Percentiles rank a stretch among this genome's conserved stretches.
Evolutionary conservation across 176 grass and related monocot species (phyloP).

Genomic region (bread wheat (Triticum aestivum)): DNA sequence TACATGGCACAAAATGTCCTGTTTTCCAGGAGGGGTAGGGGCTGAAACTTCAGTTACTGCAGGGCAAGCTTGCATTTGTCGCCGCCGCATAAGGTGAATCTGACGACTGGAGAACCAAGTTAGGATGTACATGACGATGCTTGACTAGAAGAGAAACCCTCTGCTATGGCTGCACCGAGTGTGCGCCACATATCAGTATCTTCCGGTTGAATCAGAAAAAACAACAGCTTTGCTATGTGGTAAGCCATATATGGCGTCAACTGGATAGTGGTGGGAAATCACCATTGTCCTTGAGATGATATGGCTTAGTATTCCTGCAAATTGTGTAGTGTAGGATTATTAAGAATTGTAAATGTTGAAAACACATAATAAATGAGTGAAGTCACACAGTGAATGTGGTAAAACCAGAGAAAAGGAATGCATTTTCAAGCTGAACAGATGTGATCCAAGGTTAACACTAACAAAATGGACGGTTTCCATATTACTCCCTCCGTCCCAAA

Average conservation of each 20-base stretch:
- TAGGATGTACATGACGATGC: slow-evolving; percentile 19
- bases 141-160: slow-evolving; percentile 2
- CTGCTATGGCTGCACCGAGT: neutral
- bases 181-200: neutral
- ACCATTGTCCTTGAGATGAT: slow-evolving; percentile 72
- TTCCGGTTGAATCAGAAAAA: slow-evolving; percentile 5
- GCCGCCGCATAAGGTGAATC: neutral
- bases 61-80: neutral
- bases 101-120: neutral
- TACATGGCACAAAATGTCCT: slow-evolving; percentile 2
- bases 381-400: neutral
- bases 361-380: slow-evolving; percentile 7
- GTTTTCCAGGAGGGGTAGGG: neutral
- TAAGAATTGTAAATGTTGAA: slow-evolving; percentile 8
- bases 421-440: slow-evolving; percentile 2
- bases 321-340: slow-evolving; percentile 12
- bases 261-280: slow-evolving; percentile 86
- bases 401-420: neutral
- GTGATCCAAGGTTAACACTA: neutral
- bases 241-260: slow-evolving; percentile 31
- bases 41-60: neutral
- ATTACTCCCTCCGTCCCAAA: neutral
- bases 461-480: neutral
- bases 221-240: slow-evolving; percentile 13
- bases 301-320: slow-evolving; percentile 53